Evolutionary conservation across 805 yeast genomes (phyloP).

Genomic region (Aciculoconidium aculeatum): DNA sequence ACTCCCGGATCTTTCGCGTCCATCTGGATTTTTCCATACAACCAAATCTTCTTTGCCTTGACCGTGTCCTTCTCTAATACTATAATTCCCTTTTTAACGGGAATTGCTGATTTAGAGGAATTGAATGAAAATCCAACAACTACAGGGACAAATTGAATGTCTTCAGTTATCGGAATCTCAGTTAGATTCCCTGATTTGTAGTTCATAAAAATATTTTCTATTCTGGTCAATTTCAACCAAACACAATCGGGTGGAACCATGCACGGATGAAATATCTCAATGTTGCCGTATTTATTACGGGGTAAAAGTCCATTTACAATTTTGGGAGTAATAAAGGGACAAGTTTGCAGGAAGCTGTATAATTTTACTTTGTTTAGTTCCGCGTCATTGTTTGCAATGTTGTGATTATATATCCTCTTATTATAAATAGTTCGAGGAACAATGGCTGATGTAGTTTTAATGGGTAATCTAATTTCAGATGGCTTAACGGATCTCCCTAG

Average conservation of each 20-base stretch:
- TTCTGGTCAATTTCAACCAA: constrained; percentile 20
- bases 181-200: constrained; percentile 8
- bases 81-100: constrained; percentile 23
- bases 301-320: constrained; percentile 15
- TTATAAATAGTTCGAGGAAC: constrained; percentile 19
- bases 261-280: constrained; percentile 21
- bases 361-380: constrained; percentile 16
- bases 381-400: constrained; percentile 12
- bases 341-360: constrained; percentile 25
- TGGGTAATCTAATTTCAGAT: constrained; percentile 11
- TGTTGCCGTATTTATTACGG: constrained; percentile 24
- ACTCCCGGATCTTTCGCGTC: constrained; percentile 1
- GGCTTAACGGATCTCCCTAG: constrained; percentile 25
- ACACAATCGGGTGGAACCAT: constrained; percentile 28
- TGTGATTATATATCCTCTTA: constrained; percentile 14
- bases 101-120: constrained; percentile 19
- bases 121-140: constrained; percentile 25
- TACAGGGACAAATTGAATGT: constrained; percentile 24
- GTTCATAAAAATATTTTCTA: constrained; percentile 15
- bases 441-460: constrained; percentile 14
- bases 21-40: constrained; percentile 13
- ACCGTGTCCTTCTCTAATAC: constrained; percentile 14
- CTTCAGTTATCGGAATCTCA: constrained; percentile 3
- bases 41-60: constrained; percentile 21
- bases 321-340: constrained; percentile 15